Percentiles rank a stretch among this genome's conserved stretches.
phyloP scores from a whole-genome alignment of 331 rosid genomes.

The Pyrus hybrid region DNA sequence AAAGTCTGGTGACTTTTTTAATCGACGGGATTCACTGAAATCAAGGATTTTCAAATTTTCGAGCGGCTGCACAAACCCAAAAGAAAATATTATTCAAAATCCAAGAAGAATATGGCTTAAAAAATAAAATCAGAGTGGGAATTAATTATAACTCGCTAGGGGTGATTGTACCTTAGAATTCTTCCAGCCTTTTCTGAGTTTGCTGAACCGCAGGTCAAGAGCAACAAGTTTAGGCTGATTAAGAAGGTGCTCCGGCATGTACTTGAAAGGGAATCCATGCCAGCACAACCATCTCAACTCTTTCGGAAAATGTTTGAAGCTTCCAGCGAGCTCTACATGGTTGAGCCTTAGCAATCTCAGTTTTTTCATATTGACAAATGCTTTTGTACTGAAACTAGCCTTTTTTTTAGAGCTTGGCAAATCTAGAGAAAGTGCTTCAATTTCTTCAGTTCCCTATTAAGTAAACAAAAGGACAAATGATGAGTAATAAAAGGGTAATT shows the following conservation, averaged over 20 bases:
- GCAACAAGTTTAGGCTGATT: neutral
- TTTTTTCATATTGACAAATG: neutral
- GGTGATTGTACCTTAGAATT: neutral
- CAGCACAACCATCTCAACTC: neutral
- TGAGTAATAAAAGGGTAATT: too few relatives aligned
- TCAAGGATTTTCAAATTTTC: neutral
- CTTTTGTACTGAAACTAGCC: neutral
- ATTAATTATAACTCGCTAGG: neutral
- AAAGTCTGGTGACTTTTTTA: neutral
- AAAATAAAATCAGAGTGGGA: neutral
- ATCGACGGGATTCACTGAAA: fast-evolving
- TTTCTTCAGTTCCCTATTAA: too few relatives aligned
- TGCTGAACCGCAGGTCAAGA: neutral
- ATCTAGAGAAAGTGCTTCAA: too few relatives aligned
- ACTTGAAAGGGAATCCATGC: neutral
- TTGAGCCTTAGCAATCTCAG: neutral
- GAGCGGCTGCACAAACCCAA: neutral
- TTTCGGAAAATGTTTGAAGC: neutral
- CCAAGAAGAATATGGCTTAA: neutral
- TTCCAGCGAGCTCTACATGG: neutral
- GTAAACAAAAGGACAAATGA: too few relatives aligned
- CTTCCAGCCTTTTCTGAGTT: neutral
- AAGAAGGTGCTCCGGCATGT: neutral
- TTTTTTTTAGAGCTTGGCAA: neutral
- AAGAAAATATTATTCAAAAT: too few relatives aligned